Base-by-base conservation (phyloP, 148 eudicot species). In the Chenopodium berlandieri region DNA sequence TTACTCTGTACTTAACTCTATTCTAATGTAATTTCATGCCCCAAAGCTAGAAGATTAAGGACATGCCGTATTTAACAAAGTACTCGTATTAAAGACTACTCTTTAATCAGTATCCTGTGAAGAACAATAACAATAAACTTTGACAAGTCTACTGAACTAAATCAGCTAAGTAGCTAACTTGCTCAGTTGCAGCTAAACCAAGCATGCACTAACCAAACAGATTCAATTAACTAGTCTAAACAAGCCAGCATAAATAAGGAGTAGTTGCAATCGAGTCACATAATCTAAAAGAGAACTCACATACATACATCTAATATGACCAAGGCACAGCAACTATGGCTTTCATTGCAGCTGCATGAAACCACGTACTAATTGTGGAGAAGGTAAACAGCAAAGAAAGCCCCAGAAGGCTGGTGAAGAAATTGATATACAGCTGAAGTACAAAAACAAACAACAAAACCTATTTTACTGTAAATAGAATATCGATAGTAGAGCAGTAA, bases 401-500 rank as follows among this genome's bases (percentile, higher is more conserved):
- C 30, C 19, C 14, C 7, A 32, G 20, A 78, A 67, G 9, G 22
- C 37, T 16, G 32, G 52, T 52, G 22, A 74, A 60, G 14, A 71
- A 4, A 56, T 16, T n/a, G 20, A 62, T 73, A 27, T 63, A 73
- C 71, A 73, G 34, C 82, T 44, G 69, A 44, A 30, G 32, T 67
- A 54, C 82, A 44, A 20, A 23, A 19, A 58, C 52, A 63, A 62
- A 58, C 60, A 20, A 23, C 27, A 20, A n/a, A 74, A 80, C 22
- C 58, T 80, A 80, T 19, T 19, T 30, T 27, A 60, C 32, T 64
- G 65, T 40, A 60, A 2, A 72, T 72, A 72, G 20, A 65, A 78
- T 66, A 66, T 23, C 30, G 30, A 30, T 23, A 23, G 34, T 67
- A 0, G 66, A 44, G 17, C 23, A 46, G 13, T 79, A n/a, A 56